phyloP scores from a whole-genome alignment of 2,329 filamentous ascomycete genomes.

The Elsinoe perseae region DNA sequence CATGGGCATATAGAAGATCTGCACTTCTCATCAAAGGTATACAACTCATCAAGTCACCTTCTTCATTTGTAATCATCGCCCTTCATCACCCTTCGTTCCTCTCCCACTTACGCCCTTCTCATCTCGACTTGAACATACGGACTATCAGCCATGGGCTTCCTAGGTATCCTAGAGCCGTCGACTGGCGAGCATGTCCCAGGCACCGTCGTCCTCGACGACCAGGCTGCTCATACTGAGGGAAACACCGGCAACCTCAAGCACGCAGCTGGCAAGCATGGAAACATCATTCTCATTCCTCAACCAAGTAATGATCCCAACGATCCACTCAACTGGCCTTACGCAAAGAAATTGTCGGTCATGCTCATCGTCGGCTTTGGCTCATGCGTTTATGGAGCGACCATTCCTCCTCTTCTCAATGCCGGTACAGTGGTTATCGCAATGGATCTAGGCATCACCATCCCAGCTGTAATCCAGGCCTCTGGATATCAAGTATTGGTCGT shows the following conservation, averaged over 20 bases:
- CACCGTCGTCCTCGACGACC: constrained; percentile 17
- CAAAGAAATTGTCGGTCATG: constrained; percentile 30
- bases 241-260: constrained; percentile 15
- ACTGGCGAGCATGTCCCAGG: constrained; percentile 13
- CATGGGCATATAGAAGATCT: constrained; percentile 10
- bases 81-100: background rate
- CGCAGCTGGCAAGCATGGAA: constrained; percentile 14
- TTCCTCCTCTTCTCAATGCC: constrained; percentile 31
- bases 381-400: constrained; percentile 27
- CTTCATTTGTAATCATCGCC: background rate
- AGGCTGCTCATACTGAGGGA: constrained; percentile 15
- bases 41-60: constrained; percentile 1
- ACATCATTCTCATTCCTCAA: constrained; percentile 44
- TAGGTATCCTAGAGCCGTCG: constrained; percentile 15
- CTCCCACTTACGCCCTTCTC: too few relatives aligned
- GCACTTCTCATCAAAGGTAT: constrained; percentile 12
- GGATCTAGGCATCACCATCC: constrained; percentile 25
- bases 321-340: constrained; percentile 35
- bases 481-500: constrained; percentile 34
- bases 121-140: background rate
- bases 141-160: constrained; percentile 15
- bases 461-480: constrained; percentile 31
- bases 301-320: constrained; percentile 47
- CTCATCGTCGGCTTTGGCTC: constrained; percentile 29
- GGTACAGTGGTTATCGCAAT: constrained; percentile 29